Evolutionary conservation across 2,329 filamentous ascomycete genomes (phyloP).

Genomic region (Fusarium sp.): DNA sequence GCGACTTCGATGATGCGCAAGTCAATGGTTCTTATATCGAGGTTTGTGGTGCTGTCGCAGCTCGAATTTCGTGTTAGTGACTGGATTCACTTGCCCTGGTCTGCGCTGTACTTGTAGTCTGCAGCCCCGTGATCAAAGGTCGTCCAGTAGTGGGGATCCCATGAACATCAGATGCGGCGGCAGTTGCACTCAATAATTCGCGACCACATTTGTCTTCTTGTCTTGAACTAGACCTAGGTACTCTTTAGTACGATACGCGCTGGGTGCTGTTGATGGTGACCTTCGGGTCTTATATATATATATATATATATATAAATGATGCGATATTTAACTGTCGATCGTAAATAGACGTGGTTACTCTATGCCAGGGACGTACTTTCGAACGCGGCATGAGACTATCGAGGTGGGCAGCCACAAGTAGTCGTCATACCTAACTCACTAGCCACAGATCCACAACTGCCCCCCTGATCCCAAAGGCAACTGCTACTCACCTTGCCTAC

Average conservation of each 20-base stretch:
- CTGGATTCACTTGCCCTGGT: neutral
- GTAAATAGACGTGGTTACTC: neutral
- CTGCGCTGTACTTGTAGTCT: neutral
- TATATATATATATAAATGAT: neutral
- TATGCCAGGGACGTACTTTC: neutral
- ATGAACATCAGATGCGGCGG: neutral
- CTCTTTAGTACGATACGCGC: neutral
- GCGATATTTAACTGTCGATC: neutral
- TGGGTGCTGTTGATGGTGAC: neutral
- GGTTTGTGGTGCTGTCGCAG: constrained; percentile 23
- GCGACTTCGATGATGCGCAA: constrained; percentile 18
- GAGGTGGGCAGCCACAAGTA: constrained; percentile 19
- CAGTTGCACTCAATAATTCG: neutral
- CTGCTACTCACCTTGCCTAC: neutral
- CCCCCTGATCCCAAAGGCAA: constrained; percentile 18
- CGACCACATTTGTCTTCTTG: neutral
- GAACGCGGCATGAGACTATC: neutral
- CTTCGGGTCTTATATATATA: neutral
- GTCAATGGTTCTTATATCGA: constrained; percentile 13
- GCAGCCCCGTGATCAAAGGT: constrained; percentile 27
- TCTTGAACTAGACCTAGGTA: neutral
- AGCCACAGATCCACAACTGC: constrained; percentile 15
- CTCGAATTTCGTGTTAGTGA: constrained; percentile 35
- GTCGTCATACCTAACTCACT: constrained; percentile 21
- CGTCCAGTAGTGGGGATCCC: neutral